Percentiles rank a stretch among this genome's conserved stretches.
Conservation (phyloP, 331 rosid genomes). For the Prunus yedoensis region DNA sequence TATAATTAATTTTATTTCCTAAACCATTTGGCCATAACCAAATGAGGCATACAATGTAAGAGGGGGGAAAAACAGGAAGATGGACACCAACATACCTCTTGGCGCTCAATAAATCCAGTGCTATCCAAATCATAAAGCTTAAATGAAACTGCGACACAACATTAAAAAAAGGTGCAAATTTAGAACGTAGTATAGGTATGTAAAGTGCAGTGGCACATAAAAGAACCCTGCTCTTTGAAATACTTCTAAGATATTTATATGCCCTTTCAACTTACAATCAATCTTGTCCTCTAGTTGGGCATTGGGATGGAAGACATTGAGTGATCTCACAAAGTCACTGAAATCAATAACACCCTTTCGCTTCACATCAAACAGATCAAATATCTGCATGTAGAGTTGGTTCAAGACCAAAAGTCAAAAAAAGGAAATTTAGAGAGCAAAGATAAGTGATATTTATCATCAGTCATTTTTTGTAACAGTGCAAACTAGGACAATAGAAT, state of each 20-base stretch:
- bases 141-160: slow-evolving; percentile 69
- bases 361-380: slow-evolving; percentile 87
- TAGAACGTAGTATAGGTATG: not conserved
- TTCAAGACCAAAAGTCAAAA: slow-evolving; percentile 19
- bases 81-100: slow-evolving; percentile 55
- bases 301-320: slow-evolving; percentile 83
- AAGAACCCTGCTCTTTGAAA: not conserved
- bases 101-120: slow-evolving; percentile 83
- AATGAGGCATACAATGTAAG: not conserved
- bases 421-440: not conserved
- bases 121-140: slow-evolving; percentile 77
- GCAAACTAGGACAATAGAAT: not conserved
- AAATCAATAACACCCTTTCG: slow-evolving; percentile 74
- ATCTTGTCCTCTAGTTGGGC: slow-evolving; percentile 67
- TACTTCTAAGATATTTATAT: not conserved
- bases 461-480: not conserved
- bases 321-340: slow-evolving; percentile 92
- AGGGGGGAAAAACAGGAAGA: not conserved
- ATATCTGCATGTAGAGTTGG: slow-evolving; percentile 49
- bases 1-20: not conserved
- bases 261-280: slow-evolving; percentile 59
- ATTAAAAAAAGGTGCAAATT: not conserved
- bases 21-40: not conserved
- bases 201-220: not conserved
- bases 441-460: not conserved